A percentile compares a stretch with the other conserved stretches of the same genome.
phyloP scores from a whole-genome alignment of 768 basidiomycete genomes.

The Suillus brevipes region DNA sequence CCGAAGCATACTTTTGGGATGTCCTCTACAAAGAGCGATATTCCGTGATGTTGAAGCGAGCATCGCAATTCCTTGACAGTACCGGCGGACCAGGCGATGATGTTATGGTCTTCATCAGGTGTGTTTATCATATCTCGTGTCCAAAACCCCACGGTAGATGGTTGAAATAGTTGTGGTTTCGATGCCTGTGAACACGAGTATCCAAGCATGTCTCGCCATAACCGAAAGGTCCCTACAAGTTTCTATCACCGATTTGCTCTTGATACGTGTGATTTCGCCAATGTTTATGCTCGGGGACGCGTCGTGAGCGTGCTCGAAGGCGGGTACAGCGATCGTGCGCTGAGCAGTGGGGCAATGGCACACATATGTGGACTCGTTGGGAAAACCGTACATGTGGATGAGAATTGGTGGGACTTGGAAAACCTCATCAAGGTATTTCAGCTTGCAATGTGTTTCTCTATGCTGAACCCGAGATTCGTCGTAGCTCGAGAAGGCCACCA shows the following conservation, averaged over 20 bases:
- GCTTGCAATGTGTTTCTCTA: neutral
- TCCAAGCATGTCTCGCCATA: conserved; percentile 87
- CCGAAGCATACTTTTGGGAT: conserved; percentile 75
- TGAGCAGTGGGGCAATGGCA: conserved; percentile 81
- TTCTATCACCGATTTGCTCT: conserved; percentile 85
- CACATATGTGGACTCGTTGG: conserved; percentile 68
- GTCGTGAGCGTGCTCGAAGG: conserved; percentile 92
- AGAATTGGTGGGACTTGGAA: conserved; percentile 63
- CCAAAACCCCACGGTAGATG: neutral
- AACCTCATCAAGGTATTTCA: conserved; percentile 56
- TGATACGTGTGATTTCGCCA: conserved; percentile 67
- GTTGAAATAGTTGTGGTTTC: conserved; percentile 73
- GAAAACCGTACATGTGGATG: conserved; percentile 33
- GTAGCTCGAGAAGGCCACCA: conserved; percentile 66
- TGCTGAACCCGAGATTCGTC: neutral
- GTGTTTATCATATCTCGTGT: conserved; percentile 14
- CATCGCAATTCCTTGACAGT: conserved; percentile 65
- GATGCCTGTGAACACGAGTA: conserved; percentile 95
- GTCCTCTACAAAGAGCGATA: conserved; percentile 70
- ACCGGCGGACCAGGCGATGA: conserved; percentile 69
- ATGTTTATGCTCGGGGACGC: conserved; percentile 62
- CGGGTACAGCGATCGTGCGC: conserved; percentile 89
- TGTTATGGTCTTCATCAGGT: conserved; percentile 88
- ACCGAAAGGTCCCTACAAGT: conserved; percentile 81
- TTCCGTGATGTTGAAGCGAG: conserved; percentile 59